Base-by-base conservation (phyloP, 1,139 yeast genomes). In the Lodderomyces theae region DNA sequence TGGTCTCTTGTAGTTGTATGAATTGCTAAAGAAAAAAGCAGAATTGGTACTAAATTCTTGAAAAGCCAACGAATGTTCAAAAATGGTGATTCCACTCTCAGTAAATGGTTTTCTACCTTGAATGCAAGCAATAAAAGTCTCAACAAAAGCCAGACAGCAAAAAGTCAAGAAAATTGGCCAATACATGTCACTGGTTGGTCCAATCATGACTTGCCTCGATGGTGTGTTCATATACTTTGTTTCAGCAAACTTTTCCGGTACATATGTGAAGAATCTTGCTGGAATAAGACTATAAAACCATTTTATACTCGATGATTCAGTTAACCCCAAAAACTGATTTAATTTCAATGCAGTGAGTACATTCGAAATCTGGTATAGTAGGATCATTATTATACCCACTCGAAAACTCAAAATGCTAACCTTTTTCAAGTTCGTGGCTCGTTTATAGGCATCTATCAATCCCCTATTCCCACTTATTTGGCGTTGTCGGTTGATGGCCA, bases 11-110 rank as follows among this genome's bases (percentile, higher is more conserved):
- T 46, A 49, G 17, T 47, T 42, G 16, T 50, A 50, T 9, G 54
- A 48, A 39, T 57, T 52, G 11, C 62, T 60, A 40, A 62, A 53
- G 41, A 66, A 58, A 23, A 63, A 50, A 0, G 61, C 61, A 1
- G 60, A 61, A 17, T 70, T 60, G n/a, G 74, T 65, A 51, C 80
- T 80, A 23, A 75, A 79, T 51, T 83, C 90, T 54, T 84, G 89
- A 53, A 82, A 83, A 10, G 87, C 86, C 22, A 83, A 60, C 1
- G 89, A 82, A 53, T 80, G 83, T 53, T 85, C 94, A 57, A 85
- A 83, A 24, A 84, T 61, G 0, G 92, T 81, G 49, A 84, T 66
- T 0, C 89, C 89, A 8, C 84, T 74, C 48, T 83, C 92, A 8
- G 79, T 74, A 42, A 73, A 71, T 1, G 88, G 86, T 35, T 72